Evolutionary conservation across 2,329 filamentous ascomycete genomes (phyloP), one percentile per base, ranked within the genome.

Genomic region (Fusarium poae): DNA sequence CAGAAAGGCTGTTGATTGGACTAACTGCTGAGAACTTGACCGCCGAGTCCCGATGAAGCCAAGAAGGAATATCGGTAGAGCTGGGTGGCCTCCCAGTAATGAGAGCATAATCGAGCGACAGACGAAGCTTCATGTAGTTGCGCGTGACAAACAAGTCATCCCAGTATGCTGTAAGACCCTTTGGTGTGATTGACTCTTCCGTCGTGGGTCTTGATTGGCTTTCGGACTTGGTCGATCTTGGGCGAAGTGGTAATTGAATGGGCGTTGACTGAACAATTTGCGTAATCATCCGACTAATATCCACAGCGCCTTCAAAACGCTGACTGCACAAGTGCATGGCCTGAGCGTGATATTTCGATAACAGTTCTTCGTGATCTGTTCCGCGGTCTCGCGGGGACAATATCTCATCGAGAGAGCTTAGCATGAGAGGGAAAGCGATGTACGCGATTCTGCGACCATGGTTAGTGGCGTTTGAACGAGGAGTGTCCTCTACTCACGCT

Each of bases 241-340:
- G 13, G 0, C 57, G 59, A 0, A 63, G 1, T 18, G 61, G 61
- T 3, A 63, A 15, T 4, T 64, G 59, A 8, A 63, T 39, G 0
- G 59, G 59, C 0, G 61, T 64, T 11, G 61, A 63, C 18, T 63
- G 61, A 4, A 63, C 61, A 0, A 64, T 64, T 7, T 64, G 61
- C 0, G 61, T 65, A 12, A 64, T 58, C 61, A 64, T 64, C 3
- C 61, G 35, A 15, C 61, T 64, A 2, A 64, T 64, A 1, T 64
- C 59, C 13, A 58, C 59, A 0, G 61, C 61, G 0, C 61, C 61
- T 6, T 64, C 61, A 16, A 64, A 64, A 0, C 61, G 52, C 1
- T 65, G 45, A 32, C 61, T 64, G 1, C 61, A 64, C 1, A 64
- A 5, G 2, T 64, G 61, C 61, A 64, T 64, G 4, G 61, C 59